phyloP scores from a whole-genome alignment of 768 basidiomycete genomes.

The Phylloporus arenicola region DNA sequence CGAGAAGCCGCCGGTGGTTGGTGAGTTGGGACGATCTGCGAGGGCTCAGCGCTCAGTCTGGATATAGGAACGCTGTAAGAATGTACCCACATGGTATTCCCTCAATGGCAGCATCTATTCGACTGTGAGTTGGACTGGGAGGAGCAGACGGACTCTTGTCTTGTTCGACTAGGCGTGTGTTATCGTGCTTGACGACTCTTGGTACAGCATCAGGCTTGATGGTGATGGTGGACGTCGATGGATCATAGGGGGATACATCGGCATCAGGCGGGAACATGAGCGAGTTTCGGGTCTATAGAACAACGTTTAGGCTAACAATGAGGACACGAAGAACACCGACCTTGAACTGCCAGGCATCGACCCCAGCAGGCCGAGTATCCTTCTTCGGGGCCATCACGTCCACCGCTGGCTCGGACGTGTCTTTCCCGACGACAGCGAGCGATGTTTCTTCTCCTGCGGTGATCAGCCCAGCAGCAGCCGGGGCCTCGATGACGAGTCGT shows the following conservation, averaged over 20 bases:
- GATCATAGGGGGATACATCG: slow-evolving; percentile 73
- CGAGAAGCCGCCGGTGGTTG: slow-evolving; percentile 53
- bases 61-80: not conserved
- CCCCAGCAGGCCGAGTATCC: slow-evolving; percentile 64
- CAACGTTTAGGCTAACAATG: not conserved
- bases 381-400: slow-evolving; percentile 82
- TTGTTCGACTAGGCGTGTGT: slow-evolving; percentile 75
- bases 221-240: slow-evolving; percentile 28
- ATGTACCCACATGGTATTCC: slow-evolving; percentile 77
- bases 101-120: slow-evolving; percentile 86
- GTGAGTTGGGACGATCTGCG: slow-evolving; percentile 60
- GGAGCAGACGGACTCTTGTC: slow-evolving; percentile 58
- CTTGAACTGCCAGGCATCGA: slow-evolving; percentile 83
- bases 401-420: slow-evolving; percentile 27
- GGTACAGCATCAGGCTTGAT: slow-evolving; percentile 38
- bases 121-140: slow-evolving; percentile 85
- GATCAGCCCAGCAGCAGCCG: slow-evolving; percentile 52
- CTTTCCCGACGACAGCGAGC: slow-evolving; percentile 20
- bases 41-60: slow-evolving; percentile 10
- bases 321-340: slow-evolving; percentile 30
- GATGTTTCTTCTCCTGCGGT: slow-evolving; percentile 28
- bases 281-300: slow-evolving; percentile 75
- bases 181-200: slow-evolving; percentile 68
- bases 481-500: slow-evolving; percentile 58
- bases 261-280: slow-evolving; percentile 95